Conservation (phyloP, 805 yeast genomes). For the Metschnikowia anglica region DNA sequence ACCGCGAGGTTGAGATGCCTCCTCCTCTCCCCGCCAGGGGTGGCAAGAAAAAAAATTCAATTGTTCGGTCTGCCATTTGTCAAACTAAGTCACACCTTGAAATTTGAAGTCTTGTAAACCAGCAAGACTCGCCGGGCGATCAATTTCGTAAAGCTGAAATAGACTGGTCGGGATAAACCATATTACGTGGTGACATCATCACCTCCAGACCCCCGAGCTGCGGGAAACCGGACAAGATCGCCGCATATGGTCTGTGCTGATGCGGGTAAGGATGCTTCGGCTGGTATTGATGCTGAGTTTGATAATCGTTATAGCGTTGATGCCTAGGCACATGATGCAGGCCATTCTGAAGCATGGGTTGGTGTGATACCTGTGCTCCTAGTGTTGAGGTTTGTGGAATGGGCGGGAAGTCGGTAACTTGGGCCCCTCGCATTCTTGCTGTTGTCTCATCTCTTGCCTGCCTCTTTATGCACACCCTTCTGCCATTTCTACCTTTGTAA, state of each 20-base stretch:
- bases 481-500: slow-evolving; percentile 44
- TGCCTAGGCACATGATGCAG: slow-evolving; percentile 2
- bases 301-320: not conserved
- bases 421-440: slow-evolving; percentile 1
- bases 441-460: not conserved
- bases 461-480: slow-evolving; percentile 38
- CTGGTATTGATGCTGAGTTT: not conserved
- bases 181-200: slow-evolving; percentile 7
- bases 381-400: slow-evolving; percentile 5
- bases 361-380: not conserved
- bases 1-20: not conserved
- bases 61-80: not conserved
- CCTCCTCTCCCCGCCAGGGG: not conserved
- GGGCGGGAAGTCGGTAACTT: slow-evolving; percentile 14
- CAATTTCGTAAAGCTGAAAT: slow-evolving; percentile 1
- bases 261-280: not conserved
- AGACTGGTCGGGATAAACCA: slow-evolving; percentile 1
- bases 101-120: not conserved
- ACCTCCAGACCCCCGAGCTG: slow-evolving; percentile 1
- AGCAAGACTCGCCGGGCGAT: not conserved
- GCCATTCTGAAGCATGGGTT: not conserved
- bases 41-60: not conserved
- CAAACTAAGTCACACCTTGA: not conserved
- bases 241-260: slow-evolving; percentile 3
- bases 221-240: slow-evolving; percentile 1